Percentiles rank a stretch among this genome's conserved stretches.
Conservation (phyloP, 805 yeast species). For the Metschnikowia matae region DNA sequence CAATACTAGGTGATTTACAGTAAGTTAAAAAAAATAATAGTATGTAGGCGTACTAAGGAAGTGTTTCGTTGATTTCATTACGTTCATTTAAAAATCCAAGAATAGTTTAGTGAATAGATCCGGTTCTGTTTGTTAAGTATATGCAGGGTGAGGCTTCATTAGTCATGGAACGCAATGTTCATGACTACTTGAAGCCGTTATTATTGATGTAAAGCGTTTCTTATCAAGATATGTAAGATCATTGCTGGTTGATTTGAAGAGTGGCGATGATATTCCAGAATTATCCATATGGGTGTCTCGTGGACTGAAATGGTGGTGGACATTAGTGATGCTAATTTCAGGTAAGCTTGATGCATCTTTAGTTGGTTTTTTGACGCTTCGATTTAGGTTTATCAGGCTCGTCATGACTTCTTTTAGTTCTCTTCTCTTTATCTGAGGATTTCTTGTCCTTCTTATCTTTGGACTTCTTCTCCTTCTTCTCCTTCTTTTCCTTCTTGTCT, state of each 20-base stretch:
- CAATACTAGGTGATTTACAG: neutral
- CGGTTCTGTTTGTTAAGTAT: neutral
- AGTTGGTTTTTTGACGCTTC: neutral
- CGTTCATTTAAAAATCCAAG: too few relatives aligned
- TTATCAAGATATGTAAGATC: neutral
- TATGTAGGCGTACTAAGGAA: neutral
- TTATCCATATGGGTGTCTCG: too few relatives aligned
- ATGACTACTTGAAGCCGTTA: neutral
- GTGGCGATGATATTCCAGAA: too few relatives aligned
- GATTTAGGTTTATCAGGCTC: neutral
- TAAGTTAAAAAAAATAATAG: too few relatives aligned
- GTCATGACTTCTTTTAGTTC: slow-evolving; percentile 14
- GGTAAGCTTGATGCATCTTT: neutral
- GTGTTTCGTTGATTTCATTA: too few relatives aligned
- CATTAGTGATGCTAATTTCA: neutral
- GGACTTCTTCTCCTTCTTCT: slow-evolving; percentile 5
- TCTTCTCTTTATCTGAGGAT: slow-evolving; percentile 17
- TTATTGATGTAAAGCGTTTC: neutral
- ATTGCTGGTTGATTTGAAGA: neutral
- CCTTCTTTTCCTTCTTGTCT: neutral
- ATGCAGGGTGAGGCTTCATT: neutral
- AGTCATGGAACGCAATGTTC: neutral
- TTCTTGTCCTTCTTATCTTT: slow-evolving; percentile 17
- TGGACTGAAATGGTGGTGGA: too few relatives aligned
- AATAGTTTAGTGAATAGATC: neutral